Conservation (phyloP, 805 yeast genomes). For the Lipomyces yamadae region DNA sequence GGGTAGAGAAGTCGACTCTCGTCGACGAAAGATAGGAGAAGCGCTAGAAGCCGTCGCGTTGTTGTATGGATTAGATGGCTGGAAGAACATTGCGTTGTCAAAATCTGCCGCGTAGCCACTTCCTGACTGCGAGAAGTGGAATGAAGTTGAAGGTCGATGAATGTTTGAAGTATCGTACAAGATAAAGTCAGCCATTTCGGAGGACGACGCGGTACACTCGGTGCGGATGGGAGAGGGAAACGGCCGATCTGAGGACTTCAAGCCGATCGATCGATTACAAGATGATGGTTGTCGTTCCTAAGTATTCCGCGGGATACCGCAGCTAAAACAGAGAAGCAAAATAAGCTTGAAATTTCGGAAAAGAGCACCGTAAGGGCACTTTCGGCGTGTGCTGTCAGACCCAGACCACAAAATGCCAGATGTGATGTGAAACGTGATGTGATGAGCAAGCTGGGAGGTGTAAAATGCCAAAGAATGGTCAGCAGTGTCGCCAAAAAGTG, state of each 20-base stretch:
- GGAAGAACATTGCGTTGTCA: background rate
- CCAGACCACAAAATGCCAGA: background rate
- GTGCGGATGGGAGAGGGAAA: background rate
- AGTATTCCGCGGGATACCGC: background rate
- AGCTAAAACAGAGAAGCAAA: background rate
- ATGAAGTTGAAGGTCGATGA: slow-evolving; percentile 30
- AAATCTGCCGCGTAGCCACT: background rate
- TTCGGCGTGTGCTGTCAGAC: background rate
- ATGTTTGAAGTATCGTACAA: slow-evolving; percentile 31
- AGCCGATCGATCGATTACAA: background rate
- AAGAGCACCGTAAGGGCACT: background rate
- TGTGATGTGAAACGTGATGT: background rate
- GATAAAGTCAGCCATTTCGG: slow-evolving; percentile 34
- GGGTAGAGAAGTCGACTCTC: slow-evolving; percentile 35
- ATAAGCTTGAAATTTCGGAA: background rate
- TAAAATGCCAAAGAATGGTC: background rate
- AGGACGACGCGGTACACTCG: background rate
- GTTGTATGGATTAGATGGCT: background rate
- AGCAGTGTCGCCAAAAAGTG: background rate
- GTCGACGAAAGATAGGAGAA: slow-evolving; percentile 23
- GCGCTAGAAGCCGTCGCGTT: background rate
- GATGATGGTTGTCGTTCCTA: background rate
- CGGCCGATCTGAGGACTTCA: background rate
- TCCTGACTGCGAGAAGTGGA: slow-evolving; percentile 16
- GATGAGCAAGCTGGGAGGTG: background rate